Base-by-base conservation (phyloP, 179 eudicot genomes). In the Drosera spatulata region DNA sequence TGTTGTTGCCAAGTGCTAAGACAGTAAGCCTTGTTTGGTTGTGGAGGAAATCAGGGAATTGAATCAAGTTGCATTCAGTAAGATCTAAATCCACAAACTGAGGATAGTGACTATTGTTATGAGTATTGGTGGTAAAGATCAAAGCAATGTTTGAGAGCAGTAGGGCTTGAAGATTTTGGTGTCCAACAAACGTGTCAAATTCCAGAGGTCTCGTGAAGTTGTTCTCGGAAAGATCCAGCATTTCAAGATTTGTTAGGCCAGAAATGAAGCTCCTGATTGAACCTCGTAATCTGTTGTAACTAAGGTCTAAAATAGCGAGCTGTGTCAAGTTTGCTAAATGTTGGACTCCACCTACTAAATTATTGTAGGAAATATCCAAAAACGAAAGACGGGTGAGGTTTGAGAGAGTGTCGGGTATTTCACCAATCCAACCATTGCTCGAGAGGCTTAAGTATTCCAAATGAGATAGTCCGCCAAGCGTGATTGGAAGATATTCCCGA, bases 111-210 rank as follows among this genome's bases (percentile, higher is more conserved):
- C 13, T 12, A 9, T 49, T 12, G 11, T 49, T 12, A 9, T 49
- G 51, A 3, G 51, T 3, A 12, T 1, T 49, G 51, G 11, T 9
- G 1, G 51, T 0, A 3, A 12, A 3, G 10, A 9, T 12, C 51
- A 49, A 4, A 49, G 8, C n/a, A 49, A 49, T 55, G 22, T 13
- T 0, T 0, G 52, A n/a, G 3, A 70, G 15, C 5, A 22, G 2
- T 3, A 70, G 57, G 1, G 0, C 0, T 46, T 9, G 3, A 2
- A 65, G 65, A 7, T 60, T 54, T 58, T 15, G 10, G 8, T 38
- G 48, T 10, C 48, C 51, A 15, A 59, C 57, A 59, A 70, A 64
- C 3, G 44, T 54, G 43, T 64, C 69, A 10, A 54, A n/a, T 12
- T 59, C 50, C 6, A 60, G 37, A 33, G 12, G 39, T 4, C 60